Evolutionary conservation across 352 stramenopile genomes (phyloP).

Genomic region (Aphanomyces astaci): DNA sequence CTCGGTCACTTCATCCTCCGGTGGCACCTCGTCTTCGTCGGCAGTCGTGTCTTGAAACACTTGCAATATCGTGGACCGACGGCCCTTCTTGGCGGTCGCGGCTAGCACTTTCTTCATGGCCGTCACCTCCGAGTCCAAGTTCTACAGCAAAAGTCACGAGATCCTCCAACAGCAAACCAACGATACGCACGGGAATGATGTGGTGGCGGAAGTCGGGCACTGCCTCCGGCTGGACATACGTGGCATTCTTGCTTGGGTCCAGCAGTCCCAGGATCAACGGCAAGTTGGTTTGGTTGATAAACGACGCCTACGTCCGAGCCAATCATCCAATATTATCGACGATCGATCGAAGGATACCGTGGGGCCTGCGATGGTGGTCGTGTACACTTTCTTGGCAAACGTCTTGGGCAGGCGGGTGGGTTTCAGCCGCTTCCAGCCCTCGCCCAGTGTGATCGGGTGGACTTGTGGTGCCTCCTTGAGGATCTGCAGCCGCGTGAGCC

Average conservation of each 20-base stretch:
- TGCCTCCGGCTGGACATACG: constrained; percentile 50
- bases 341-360: constrained; percentile 28
- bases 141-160: background rate
- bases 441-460: constrained; percentile 29
- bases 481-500: constrained; percentile 57
- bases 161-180: background rate
- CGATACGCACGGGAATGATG: constrained; percentile 35
- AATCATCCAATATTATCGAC: background rate
- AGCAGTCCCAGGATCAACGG: constrained; percentile 59
- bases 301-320: constrained; percentile 17
- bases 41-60: constrained; percentile 7
- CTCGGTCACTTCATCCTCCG: background rate
- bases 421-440: constrained; percentile 73
- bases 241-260: constrained; percentile 48
- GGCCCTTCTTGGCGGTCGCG: background rate
- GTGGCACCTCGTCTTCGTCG: constrained; percentile 10
- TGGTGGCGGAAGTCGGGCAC: constrained; percentile 49
- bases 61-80: background rate
- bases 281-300: constrained; percentile 60
- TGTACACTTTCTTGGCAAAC: constrained; percentile 58
- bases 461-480: constrained; percentile 21
- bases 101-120: constrained; percentile 19
- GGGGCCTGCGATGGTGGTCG: constrained; percentile 43
- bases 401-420: constrained; percentile 39
- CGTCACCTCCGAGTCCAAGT: constrained; percentile 6